Evolutionary conservation across 2,329 filamentous ascomycete genomes (phyloP).

Genomic region (Grosmannia penicillata): DNA sequence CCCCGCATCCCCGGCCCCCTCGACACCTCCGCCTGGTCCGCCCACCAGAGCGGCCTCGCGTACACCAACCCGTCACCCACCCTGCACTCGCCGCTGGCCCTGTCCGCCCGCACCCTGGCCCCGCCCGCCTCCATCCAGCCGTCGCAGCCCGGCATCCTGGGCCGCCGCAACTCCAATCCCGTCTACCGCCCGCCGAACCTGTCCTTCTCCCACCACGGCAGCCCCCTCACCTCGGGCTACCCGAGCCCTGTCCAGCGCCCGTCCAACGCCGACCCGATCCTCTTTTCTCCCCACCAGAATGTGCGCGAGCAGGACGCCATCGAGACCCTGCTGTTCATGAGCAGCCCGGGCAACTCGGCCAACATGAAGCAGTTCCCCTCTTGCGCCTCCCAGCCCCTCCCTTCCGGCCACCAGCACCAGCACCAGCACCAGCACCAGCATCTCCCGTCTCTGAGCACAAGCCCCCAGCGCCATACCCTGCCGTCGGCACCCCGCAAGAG

Average conservation of each 20-base stretch:
- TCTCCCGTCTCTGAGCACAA: slow-evolving; percentile 15
- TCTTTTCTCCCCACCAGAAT: slow-evolving; percentile 56
- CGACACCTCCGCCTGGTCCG: slow-evolving; percentile 4
- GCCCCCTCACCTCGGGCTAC: slow-evolving; percentile 21
- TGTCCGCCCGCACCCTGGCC: slow-evolving; percentile 24
- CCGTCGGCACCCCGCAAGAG: slow-evolving; percentile 36
- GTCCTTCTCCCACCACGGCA: slow-evolving; percentile 24
- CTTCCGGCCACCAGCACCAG: slow-evolving; percentile 17
- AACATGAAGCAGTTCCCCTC: slow-evolving; percentile 41
- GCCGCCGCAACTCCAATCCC: slow-evolving; percentile 35
- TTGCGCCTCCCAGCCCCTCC: slow-evolving; percentile 21
- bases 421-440: slow-evolving; percentile 1
- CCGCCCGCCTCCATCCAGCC: slow-evolving; percentile 41
- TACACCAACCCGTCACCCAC: slow-evolving; percentile 3
- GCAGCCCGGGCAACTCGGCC: slow-evolving; percentile 58
- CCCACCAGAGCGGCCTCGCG: slow-evolving; percentile 1
- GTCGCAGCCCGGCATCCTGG: slow-evolving; percentile 20
- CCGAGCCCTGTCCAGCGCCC: slow-evolving; percentile 21
- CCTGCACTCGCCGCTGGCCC: slow-evolving; percentile 7
- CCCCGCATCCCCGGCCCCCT: background rate
- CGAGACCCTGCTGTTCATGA: slow-evolving; percentile 69
- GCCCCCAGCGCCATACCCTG: slow-evolving; percentile 23
- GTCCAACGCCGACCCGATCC: slow-evolving; percentile 33
- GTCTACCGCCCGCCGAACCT: slow-evolving; percentile 26
- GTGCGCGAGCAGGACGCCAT: slow-evolving; percentile 67